Percentiles rank a stretch among this genome's conserved stretches.
Conservation (phyloP, 768 basidiomycete genomes). For the Tulasnella sp. region DNA sequence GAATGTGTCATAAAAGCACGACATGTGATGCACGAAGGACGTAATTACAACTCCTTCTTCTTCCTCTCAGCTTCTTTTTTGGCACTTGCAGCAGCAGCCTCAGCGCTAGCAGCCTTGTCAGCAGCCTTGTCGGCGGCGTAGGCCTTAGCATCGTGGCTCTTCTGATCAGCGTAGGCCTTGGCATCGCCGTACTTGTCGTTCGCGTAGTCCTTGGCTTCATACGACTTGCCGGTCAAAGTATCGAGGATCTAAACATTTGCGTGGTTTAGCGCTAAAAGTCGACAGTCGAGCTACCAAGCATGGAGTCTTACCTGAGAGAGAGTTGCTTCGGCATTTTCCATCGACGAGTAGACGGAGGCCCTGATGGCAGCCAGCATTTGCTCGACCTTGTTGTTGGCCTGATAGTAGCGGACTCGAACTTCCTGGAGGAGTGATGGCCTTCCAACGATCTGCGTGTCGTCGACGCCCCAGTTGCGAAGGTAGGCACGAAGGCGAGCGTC, state of each 20-base stretch:
- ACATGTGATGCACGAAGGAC: background rate
- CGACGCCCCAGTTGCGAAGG: slow-evolving; percentile 65
- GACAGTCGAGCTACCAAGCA: background rate
- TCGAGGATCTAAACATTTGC: background rate
- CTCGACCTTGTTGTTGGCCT: slow-evolving; percentile 51
- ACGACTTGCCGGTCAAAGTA: background rate
- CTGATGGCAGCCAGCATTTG: slow-evolving; percentile 52
- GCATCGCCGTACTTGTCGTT: background rate
- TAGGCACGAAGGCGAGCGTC: slow-evolving; percentile 88
- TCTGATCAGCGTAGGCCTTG: background rate
- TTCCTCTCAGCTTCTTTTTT: slow-evolving; percentile 6
- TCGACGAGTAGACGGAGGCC: slow-evolving; percentile 56
- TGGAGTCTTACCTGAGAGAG: slow-evolving; percentile 29
- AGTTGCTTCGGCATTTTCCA: slow-evolving; percentile 70
- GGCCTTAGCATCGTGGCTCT: background rate
- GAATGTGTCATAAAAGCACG: background rate
- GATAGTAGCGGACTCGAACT: slow-evolving; percentile 33
- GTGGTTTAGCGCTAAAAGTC: background rate
- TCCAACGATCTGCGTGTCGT: slow-evolving; percentile 49
- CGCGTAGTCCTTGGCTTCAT: slow-evolving; percentile 5
- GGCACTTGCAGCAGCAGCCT: background rate
- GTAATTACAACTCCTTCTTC: slow-evolving; percentile 2
- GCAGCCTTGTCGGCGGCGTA: slow-evolving; percentile 5
- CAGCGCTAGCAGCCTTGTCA: slow-evolving; percentile 1
- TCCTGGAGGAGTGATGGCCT: slow-evolving; percentile 66